Conservation (phyloP, 148 eudicot genomes). For the Simmondsia chinensis region DNA sequence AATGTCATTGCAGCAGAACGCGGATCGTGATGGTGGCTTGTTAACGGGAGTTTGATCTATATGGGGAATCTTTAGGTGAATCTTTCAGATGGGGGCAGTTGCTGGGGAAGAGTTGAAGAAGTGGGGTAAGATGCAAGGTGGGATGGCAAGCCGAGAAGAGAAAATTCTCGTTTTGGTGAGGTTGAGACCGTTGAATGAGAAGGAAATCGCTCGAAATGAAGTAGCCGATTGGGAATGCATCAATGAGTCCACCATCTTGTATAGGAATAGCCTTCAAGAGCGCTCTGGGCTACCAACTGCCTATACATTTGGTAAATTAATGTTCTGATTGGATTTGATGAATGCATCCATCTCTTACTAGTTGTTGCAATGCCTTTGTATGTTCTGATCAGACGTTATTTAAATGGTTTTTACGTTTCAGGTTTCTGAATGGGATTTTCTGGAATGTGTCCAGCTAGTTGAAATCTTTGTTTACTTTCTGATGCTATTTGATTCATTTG, state of each 20-base stretch:
- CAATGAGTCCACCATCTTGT: conserved; percentile 68
- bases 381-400: no score
- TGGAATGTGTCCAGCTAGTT: no score
- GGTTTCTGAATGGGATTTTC: no score
- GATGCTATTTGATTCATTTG: no score
- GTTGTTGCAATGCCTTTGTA: no score
- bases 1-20: no score
- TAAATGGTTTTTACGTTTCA: no score
- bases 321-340: no score
- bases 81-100: conserved; percentile 54
- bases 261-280: conserved; percentile 88
- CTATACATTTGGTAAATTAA: conserved; percentile 81
- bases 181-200: conserved; percentile 80
- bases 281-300: conserved; percentile 91
- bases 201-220: conserved; percentile 61
- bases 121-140: conserved; percentile 43
- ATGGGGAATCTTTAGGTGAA: conserved; percentile 3
- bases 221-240: conserved; percentile 98
- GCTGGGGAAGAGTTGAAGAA: conserved; percentile 54
- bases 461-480: no score
- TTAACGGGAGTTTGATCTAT: conserved; percentile 13
- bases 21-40: no score
- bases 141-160: conserved; percentile 50
- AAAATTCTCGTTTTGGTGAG: conserved; percentile 90
- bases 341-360: no score